Conservation (phyloP, 441 rosid species). For the Dalechampia spathulata region DNA sequence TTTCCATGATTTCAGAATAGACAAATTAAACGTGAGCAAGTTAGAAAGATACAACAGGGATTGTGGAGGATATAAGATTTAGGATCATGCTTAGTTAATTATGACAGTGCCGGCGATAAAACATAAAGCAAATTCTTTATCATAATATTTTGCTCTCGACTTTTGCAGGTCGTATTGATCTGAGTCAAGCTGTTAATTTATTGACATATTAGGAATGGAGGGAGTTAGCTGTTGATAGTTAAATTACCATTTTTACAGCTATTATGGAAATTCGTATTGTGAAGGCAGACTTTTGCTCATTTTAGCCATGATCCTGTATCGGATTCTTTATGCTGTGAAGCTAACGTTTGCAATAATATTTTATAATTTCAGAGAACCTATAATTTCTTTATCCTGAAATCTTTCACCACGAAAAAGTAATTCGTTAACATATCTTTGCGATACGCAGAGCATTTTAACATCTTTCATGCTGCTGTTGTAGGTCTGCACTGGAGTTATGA, state of each 20-base stretch:
- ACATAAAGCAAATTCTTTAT: neutral
- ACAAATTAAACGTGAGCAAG: neutral
- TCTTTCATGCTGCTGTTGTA: conserved; percentile 16
- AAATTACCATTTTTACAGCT: neutral
- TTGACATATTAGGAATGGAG: neutral
- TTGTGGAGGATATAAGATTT: neutral
- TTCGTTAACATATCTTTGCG: neutral
- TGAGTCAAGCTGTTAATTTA: neutral
- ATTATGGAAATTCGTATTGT: too few relatives aligned
- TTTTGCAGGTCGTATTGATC: neutral
- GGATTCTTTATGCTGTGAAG: too few relatives aligned
- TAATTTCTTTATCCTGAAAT: neutral
- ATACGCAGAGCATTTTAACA: neutral
- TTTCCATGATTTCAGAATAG: neutral
- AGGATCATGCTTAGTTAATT: too few relatives aligned
- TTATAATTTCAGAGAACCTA: neutral
- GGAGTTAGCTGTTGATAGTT: neutral
- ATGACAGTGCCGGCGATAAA: too few relatives aligned
- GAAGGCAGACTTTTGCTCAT: too few relatives aligned
- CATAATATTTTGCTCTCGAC: neutral
- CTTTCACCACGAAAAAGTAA: neutral
- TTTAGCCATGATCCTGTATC: too few relatives aligned
- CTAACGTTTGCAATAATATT: neutral
- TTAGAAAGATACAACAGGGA: neutral
- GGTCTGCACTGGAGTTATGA: conserved; percentile 98